phyloP scores from a whole-genome alignment of 2,329 filamentous ascomycete species.

The Neodidymelliopsis sp. region DNA sequence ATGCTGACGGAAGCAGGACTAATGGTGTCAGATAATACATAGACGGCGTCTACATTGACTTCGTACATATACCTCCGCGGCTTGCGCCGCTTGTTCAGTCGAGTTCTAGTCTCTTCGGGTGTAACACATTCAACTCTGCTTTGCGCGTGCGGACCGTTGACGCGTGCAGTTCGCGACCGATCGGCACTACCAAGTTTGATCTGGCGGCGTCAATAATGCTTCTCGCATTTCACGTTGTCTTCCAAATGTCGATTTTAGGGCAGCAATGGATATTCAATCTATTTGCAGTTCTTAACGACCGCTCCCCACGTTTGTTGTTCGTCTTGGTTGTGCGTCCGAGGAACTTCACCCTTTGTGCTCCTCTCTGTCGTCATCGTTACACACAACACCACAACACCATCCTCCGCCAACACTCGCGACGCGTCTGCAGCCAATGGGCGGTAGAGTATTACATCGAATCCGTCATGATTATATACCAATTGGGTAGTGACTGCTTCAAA shows the following conservation, averaged over 20 bases:
- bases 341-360: not conserved
- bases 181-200: not conserved
- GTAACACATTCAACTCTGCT: not conserved
- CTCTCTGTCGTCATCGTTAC: constrained; percentile 11
- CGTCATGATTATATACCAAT: constrained; percentile 25
- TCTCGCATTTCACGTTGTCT: too few relatives aligned
- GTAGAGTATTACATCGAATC: constrained; percentile 10
- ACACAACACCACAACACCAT: constrained; percentile 9
- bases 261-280: too few relatives aligned
- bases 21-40: not conserved
- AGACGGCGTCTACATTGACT: not conserved
- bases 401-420: not conserved
- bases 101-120: not conserved
- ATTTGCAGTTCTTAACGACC: not conserved
- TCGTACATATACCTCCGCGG: not conserved
- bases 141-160: too few relatives aligned
- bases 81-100: not conserved
- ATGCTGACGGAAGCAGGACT: not conserved
- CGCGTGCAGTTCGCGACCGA: not conserved
- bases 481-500: constrained; percentile 8
- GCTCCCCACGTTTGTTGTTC: not conserved
- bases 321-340: not conserved
- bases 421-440: constrained; percentile 19
- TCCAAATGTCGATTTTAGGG: too few relatives aligned
- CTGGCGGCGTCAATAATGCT: too few relatives aligned